Percentiles rank a stretch among this genome's conserved stretches.
Evolutionary conservation across 192 early-diverging fungal genomes (phyloP).

Genomic region (Phlyctochytrium bullatum): DNA sequence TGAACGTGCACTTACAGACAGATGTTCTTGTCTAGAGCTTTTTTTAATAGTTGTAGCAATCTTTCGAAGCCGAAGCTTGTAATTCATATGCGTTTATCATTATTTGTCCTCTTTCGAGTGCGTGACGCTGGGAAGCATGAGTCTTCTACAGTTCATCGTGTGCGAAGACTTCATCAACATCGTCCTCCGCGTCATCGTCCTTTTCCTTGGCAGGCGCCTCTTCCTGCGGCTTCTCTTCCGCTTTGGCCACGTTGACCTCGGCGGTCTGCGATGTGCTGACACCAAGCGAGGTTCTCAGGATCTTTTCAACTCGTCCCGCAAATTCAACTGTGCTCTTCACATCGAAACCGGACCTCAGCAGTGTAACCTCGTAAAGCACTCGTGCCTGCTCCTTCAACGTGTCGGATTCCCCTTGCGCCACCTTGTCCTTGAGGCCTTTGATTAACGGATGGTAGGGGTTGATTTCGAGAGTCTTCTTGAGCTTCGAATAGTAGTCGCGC

Average conservation of each 20-base stretch:
- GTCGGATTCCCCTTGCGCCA: constrained; percentile 22
- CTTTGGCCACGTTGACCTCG: constrained; percentile 32
- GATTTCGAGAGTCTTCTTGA: constrained; percentile 27
- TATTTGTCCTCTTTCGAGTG: too few species aligned
- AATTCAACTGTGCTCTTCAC: constrained; percentile 32
- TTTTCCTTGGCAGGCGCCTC: constrained; percentile 61
- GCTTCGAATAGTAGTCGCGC: constrained; percentile 7
- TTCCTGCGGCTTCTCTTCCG: constrained; percentile 54
- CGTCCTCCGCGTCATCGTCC: constrained; percentile 38
- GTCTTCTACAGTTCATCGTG: constrained; percentile 38
- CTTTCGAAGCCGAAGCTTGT: too few species aligned
- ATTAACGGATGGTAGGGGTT: constrained; percentile 47
- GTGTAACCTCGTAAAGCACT: constrained; percentile 42
- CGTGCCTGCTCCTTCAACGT: constrained; percentile 26
- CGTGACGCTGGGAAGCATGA: too few species aligned
- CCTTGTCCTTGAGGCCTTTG: constrained; percentile 30
- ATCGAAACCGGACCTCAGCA: constrained; percentile 39
- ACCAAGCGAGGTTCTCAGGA: constrained; percentile 32
- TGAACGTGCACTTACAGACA: too few species aligned
- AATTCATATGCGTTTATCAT: too few species aligned
- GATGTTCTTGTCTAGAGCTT: too few species aligned
- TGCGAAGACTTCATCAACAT: constrained; percentile 16
- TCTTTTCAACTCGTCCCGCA: constrained; percentile 33
- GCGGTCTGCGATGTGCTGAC: constrained; percentile 31
- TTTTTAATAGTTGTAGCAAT: too few species aligned